These are phyloP conservation scores for Pulveroboletus sp. DNA, from an alignment of 768 basidiomycete species.

Conservation along the genomic window DNA sequence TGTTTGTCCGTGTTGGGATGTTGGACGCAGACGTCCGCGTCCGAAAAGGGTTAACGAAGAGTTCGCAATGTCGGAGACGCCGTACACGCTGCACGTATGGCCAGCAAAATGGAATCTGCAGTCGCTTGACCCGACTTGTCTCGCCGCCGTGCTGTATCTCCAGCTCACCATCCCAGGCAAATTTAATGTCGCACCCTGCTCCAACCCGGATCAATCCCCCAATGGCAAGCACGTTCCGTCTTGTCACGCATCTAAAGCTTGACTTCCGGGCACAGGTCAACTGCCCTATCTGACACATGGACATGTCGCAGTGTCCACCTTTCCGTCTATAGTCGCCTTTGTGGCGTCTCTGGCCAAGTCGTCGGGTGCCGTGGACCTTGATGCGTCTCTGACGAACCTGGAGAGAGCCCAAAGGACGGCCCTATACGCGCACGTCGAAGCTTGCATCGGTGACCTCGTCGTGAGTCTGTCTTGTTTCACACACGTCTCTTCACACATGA, in stretches of 20 bases:
- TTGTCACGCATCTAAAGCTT: background rate
- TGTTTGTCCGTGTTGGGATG: too few species aligned
- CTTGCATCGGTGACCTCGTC: constrained; percentile 64
- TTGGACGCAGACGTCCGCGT: constrained; percentile 2
- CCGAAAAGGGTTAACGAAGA: constrained; percentile 2
- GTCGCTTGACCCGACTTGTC: constrained; percentile 63
- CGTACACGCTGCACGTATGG: constrained; percentile 57
- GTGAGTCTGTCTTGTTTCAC: constrained; percentile 40
- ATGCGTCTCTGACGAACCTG: constrained; percentile 40
- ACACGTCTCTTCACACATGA: background rate
- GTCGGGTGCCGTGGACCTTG: constrained; percentile 38
- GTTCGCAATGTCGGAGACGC: constrained; percentile 19
- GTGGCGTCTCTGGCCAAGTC: constrained; percentile 46
- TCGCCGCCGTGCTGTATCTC: constrained; percentile 63
- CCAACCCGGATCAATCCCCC: constrained; percentile 69
- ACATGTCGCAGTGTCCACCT: constrained; percentile 44
- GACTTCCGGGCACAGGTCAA: constrained; percentile 46
- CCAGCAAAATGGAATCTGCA: constrained; percentile 61
- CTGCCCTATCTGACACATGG: constrained; percentile 69
- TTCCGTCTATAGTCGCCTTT: constrained; percentile 64
- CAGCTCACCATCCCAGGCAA: constrained; percentile 67
- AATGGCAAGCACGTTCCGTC: constrained; percentile 47
- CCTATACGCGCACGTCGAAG: constrained; percentile 62
- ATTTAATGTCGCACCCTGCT: constrained; percentile 58
- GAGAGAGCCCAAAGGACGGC: constrained; percentile 57